phyloP scores from a whole-genome alignment of 345 rosid genomes.

The Chamaenerion angustifolium region DNA sequence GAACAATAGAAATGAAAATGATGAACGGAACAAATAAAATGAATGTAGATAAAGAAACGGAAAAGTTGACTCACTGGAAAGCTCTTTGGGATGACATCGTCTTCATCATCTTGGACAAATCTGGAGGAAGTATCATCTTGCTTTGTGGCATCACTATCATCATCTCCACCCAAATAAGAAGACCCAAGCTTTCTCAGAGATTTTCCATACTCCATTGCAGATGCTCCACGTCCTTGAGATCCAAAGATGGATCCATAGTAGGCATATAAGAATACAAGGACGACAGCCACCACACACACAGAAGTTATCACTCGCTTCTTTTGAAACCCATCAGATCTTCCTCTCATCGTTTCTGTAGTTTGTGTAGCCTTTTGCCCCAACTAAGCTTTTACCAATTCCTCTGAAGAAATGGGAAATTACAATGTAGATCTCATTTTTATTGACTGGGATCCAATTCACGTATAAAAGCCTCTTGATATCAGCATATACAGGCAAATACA shows the following conservation, averaged over 20 bases:
- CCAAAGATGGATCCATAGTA: slow-evolving; percentile 59
- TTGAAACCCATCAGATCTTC: slow-evolving; percentile 79
- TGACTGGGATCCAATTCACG: background rate
- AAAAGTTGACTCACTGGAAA: slow-evolving; percentile 56
- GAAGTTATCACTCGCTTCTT: slow-evolving; percentile 66
- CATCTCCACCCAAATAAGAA: slow-evolving; percentile 72
- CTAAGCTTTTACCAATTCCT: slow-evolving; percentile 10
- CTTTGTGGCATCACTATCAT: slow-evolving; percentile 39
- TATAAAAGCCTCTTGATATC: background rate
- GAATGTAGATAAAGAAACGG: background rate
- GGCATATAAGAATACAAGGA: slow-evolving; percentile 59
- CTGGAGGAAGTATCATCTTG: slow-evolving; percentile 38
- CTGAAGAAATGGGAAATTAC: slow-evolving; percentile 11
- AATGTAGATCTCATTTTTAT: slow-evolving; percentile 14
- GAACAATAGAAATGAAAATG: background rate
- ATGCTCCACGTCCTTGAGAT: slow-evolving; percentile 43
- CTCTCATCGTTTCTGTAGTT: slow-evolving; percentile 46
- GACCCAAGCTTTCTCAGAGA: slow-evolving; percentile 72
- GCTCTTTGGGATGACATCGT: slow-evolving; percentile 39
- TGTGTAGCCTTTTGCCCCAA: slow-evolving; percentile 10
- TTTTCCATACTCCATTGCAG: slow-evolving; percentile 72
- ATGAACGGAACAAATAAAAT: background rate
- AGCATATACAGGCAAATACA: slow-evolving; percentile 1
- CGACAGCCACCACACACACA: slow-evolving; percentile 31
- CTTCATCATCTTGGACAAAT: slow-evolving; percentile 35